Base-by-base conservation (phyloP, 129 eudicot species). In the Pulicaria dysenterica region DNA sequence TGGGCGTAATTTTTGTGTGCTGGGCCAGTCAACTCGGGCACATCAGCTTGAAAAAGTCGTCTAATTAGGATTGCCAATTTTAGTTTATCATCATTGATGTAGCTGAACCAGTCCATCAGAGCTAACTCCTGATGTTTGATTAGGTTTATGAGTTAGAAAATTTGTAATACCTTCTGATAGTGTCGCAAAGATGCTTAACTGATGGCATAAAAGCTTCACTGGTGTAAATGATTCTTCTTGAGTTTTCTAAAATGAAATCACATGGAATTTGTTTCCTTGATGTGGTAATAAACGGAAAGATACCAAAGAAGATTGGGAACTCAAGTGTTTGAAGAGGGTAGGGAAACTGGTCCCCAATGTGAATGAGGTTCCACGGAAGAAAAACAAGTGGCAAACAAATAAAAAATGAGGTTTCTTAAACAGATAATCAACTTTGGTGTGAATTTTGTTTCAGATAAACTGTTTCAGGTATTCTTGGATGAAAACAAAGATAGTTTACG, bases 1-100 rank as follows among this genome's bases (percentile, higher is more conserved):
- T 48, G n/a, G n/a, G n/a, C n/a, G n/a, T n/a, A n/a, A n/a, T n/a
- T 44, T 69, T 66, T 36, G 58, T 38, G 72, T 45, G 60, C 72
- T 51, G 88, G 79, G 43, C 73, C 75, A 3, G 60, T 61, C 87
- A 85, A 87, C 13, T 70, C 82, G 5, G 89, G 89, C 39, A 87
- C 71, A 19, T 84, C 73, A 5, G 83, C 93, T 53, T 89, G 96
- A 66, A 89, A 89, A 61, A 89, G 85, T 13, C 87, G 85, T 8
- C 96, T 89, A 24, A 81, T 72, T 15, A 91, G 96, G 44, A 89
- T 84, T 46, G 80, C 82, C 13, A 82, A 60, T 69, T 58, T 73
- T 60, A 44, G 73, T 6, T 43, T 36, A 6, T 76, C 82, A 48
- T 72, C 74, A 16, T 50, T 70, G 72, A 89, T 64, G 75, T 59